Conservation (phyloP, 805 yeast genomes). For the Kodamaea restingae region DNA sequence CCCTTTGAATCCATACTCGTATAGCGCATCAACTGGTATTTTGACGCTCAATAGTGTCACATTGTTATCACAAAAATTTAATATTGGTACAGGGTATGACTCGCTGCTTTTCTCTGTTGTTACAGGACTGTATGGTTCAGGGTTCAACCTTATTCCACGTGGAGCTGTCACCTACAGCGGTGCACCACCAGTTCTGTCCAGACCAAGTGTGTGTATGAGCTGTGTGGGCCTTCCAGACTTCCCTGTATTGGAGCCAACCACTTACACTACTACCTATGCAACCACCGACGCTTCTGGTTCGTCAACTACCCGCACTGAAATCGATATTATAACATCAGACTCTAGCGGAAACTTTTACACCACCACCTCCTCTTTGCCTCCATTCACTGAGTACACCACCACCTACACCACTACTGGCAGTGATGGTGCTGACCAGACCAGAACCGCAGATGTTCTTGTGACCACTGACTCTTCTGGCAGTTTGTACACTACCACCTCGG, state of each 20-base stretch:
- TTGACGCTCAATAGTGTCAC: conserved; percentile 15
- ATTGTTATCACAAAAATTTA: conserved; percentile 9
- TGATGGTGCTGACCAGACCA: conserved; percentile 14
- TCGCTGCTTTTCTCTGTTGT: conserved; percentile 6
- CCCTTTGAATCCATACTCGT: conserved; percentile 3
- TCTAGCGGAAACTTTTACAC: conserved; percentile 15
- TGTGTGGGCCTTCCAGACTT: conserved; percentile 7
- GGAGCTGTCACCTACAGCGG: conserved; percentile 13
- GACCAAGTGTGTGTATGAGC: conserved; percentile 8
- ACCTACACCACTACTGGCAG: conserved; percentile 14
- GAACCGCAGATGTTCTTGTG: conserved; percentile 19
- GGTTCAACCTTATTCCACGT: conserved; percentile 5
- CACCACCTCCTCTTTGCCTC: conserved; percentile 10
- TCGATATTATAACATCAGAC: conserved; percentile 10
- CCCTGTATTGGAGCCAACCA: conserved; percentile 7
- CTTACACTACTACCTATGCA: conserved; percentile 1
- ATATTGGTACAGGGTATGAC: conserved; percentile 13
- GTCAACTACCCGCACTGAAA: conserved; percentile 10
- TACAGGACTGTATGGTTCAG: conserved; percentile 8
- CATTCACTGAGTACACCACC: conserved; percentile 16
- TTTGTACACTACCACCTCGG: conserved; percentile 14
- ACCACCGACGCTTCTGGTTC: conserved; percentile 13
- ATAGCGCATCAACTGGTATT: conserved; percentile 15
- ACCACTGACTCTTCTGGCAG: conserved; percentile 15
- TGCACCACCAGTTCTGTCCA: conserved; percentile 4